These are phyloP conservation scores for Penicillium glabrum DNA, from an alignment of 2,329 filamentous ascomycete species.

Conservation along the genomic window DNA sequence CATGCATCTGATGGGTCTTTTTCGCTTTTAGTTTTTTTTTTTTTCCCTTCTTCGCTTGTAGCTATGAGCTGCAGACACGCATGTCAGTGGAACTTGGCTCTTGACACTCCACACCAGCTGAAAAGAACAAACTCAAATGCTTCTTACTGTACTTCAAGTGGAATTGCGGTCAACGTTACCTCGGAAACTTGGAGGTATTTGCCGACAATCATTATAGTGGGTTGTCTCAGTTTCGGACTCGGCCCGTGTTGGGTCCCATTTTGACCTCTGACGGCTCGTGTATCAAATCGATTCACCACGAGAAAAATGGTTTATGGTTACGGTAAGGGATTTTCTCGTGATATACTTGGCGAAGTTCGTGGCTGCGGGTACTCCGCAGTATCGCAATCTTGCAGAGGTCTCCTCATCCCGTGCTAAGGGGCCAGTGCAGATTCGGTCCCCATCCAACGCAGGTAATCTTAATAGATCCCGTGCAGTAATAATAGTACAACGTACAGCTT, in stretches of 20 bases:
- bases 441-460: not conserved
- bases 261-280: slow-evolving; percentile 3
- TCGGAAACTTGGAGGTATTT: not conserved
- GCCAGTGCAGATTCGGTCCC: not conserved
- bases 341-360: not conserved
- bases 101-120: not conserved
- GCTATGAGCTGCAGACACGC: not conserved
- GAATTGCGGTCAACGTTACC: not conserved
- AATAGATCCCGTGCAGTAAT: not conserved
- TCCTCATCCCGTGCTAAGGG: not conserved
- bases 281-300: slow-evolving; percentile 13
- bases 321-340: not conserved
- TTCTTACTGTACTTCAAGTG: not conserved
- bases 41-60: not conserved
- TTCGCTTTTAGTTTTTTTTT: not conserved
- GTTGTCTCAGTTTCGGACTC: slow-evolving; percentile 11
- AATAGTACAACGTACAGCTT: not conserved
- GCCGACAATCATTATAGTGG: not conserved
- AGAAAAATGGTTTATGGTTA: not conserved
- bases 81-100: not conserved
- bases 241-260: slow-evolving; percentile 14
- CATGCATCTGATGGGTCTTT: not conserved
- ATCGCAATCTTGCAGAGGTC: not conserved
- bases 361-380: not conserved
- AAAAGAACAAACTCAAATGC: not conserved